Percentiles rank a stretch among this genome's conserved stretches.
phyloP scores from a whole-genome alignment of 2,329 filamentous ascomycete genomes.

The Sclerotinia sclerotiorum region DNA sequence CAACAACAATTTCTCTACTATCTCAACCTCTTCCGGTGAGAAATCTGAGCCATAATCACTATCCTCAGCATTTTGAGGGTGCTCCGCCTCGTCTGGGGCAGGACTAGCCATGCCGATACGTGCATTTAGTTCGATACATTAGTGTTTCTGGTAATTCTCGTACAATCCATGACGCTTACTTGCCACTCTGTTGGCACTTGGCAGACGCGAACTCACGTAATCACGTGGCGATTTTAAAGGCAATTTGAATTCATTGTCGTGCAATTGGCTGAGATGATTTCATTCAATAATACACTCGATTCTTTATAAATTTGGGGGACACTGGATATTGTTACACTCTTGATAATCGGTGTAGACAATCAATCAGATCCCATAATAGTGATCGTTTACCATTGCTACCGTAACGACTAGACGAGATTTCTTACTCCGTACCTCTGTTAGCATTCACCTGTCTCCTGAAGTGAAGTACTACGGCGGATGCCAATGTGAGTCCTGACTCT shows the following conservation, averaged over 20 bases:
- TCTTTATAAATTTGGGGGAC: no score
- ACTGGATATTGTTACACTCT: neutral
- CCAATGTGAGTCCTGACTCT: neutral
- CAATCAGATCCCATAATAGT: neutral
- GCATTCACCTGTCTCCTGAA: neutral
- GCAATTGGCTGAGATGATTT: neutral
- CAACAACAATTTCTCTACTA: conserved; percentile 51
- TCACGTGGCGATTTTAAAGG: neutral
- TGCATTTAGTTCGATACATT: conserved; percentile 26
- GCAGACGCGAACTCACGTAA: neutral
- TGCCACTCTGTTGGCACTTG: neutral
- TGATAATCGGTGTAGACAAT: neutral
- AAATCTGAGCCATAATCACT: conserved; percentile 67
- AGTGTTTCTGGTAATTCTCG: conserved; percentile 6
- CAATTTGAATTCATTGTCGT: neutral
- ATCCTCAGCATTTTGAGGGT: conserved; percentile 31
- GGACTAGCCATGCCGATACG: conserved; percentile 33
- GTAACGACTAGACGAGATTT: neutral
- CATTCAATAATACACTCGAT: neutral
- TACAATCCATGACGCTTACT: neutral
- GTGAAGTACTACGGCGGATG: neutral
- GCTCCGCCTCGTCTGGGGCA: conserved; percentile 21
- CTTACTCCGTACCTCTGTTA: neutral
- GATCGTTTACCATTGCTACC: neutral
- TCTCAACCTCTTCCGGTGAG: conserved; percentile 55